Evolutionary conservation across 768 basidiomycete species (phyloP), one percentile per base, ranked within the genome.

Genomic region (Obba rivulosa): DNA sequence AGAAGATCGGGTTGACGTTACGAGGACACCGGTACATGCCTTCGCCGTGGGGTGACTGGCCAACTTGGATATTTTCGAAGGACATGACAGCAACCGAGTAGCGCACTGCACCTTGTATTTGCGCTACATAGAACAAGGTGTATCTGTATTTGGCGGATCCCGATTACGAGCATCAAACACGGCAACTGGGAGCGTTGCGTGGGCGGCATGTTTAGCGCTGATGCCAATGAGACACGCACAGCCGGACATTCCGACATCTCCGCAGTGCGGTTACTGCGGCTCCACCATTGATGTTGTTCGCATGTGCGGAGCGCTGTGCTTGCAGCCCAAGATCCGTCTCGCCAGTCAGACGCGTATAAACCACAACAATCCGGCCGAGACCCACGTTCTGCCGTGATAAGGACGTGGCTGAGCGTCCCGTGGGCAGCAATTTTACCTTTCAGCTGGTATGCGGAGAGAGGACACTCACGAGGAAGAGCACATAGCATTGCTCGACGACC

Each of bases 31-130:
- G 16, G 34, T 37, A 51, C 8, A 52, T 55, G 43, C 48, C 45
- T 8, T 57, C 57, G 42, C 53, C 53, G 11, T 55, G 53, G 57
- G 36, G 40, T 8, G 51, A 57, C 43, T 57, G 57, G 57, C 37
- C 40, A 1, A 14, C 48, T 20, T 57, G 56, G 56, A 48, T 51
- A 41, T 57, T 57, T 35, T 16, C 34, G 16, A 41, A 45, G 43
- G 43, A 52, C 10, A 37, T 28, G 16, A 18, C 23, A 38, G 22
- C 13, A 41, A 7, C 22, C 13, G 13, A 23, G 22, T 22, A 14
- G 40, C 7, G 13, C 13, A 7, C 3, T 17, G 13, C 40, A 20
- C 21, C 16, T 9, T 9, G 10, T 35, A 35, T 9, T 39, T 9
- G 11, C 18, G 13, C 18, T 22, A 11, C 20, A 8, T 14, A 9